These are phyloP conservation scores for Rhodosporidiobolus sp. DNA, from an alignment of 768 basidiomycete genomes.

Conservation along the genomic window DNA sequence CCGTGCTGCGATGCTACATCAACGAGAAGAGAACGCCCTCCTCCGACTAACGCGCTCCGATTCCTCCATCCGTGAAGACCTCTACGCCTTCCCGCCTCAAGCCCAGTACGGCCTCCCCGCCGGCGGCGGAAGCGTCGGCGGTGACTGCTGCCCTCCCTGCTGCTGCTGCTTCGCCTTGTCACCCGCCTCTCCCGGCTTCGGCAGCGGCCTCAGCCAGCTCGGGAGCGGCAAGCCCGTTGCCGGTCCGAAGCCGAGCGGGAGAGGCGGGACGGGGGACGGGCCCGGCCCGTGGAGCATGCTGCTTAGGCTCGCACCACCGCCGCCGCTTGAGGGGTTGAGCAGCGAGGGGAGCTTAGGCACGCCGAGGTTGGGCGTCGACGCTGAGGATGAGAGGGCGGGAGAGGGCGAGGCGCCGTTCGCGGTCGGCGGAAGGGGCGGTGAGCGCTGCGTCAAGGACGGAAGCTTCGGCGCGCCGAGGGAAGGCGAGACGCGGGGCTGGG, in stretches of 20 bases:
- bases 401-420: neutral
- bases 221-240: conserved; percentile 11
- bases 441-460: conserved; percentile 6
- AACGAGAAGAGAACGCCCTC: no score
- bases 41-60: no score
- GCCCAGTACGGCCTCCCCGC: no score
- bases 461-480: neutral
- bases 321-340: neutral
- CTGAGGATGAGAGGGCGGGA: neutral
- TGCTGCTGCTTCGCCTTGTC: no score
- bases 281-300: neutral
- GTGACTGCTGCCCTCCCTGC: no score
- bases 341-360: neutral
- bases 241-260: neutral
- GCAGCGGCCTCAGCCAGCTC: conserved; percentile 12
- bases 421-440: neutral
- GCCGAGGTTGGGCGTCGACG: neutral
- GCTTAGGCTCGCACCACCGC: neutral
- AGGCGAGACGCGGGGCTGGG: neutral
- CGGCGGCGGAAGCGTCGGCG: no score
- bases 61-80: no score
- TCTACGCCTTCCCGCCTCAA: no score
- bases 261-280: neutral
- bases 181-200: no score
- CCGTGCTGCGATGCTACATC: no score